Evolutionary conservation across 306 rosid genomes (phyloP).

Genomic region (Rubus parviflorus): DNA sequence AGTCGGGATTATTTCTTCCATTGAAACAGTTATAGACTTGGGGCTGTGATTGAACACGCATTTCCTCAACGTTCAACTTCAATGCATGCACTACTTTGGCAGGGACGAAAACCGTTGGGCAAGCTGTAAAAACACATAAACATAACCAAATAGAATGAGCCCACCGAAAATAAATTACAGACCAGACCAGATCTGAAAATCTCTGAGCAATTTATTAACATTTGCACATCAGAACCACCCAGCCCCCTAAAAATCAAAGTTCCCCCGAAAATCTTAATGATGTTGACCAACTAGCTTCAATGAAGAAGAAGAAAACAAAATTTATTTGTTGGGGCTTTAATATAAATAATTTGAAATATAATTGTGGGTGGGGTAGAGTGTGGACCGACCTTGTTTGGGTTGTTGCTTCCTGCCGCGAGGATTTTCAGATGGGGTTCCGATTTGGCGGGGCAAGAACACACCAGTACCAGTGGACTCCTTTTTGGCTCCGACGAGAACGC

Average conservation of each 20-base stretch:
- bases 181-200: conserved; percentile 15
- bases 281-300: not conserved
- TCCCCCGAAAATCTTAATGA: not conserved
- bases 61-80: conserved; percentile 46
- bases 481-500: conserved; percentile 37
- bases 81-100: conserved; percentile 67
- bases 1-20: conserved; percentile 27
- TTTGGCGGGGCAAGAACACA: conserved; percentile 72
- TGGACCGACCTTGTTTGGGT: conserved; percentile 38
- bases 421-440: conserved; percentile 24
- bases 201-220: not conserved
- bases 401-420: conserved; percentile 32
- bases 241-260: not conserved
- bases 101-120: conserved; percentile 59
- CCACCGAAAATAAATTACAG: not conserved
- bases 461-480: conserved; percentile 78
- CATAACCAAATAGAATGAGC: not conserved
- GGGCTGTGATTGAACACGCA: conserved; percentile 30
- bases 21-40: conserved; percentile 36
- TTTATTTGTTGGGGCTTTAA: not conserved
- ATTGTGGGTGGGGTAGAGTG: not conserved
- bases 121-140: conserved; percentile 27
- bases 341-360: not conserved
- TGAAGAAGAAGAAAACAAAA: not conserved
- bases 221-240: not conserved